Conservation (phyloP, 2,329 filamentous ascomycete species). For the Magnaporthiopsis poae region DNA sequence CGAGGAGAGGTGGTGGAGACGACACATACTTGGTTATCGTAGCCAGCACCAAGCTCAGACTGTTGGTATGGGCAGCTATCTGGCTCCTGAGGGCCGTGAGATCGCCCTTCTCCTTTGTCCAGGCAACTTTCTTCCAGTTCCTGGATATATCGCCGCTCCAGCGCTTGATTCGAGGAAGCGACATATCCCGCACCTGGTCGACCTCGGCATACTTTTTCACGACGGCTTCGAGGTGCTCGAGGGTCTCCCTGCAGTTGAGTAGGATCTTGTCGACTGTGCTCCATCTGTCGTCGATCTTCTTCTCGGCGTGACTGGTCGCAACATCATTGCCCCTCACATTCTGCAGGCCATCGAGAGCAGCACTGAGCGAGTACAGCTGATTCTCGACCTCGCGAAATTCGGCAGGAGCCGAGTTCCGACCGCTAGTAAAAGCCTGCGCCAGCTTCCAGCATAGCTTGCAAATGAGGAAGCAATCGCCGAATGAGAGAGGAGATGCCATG, state of each 20-base stretch:
- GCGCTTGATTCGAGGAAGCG: constrained; percentile 7
- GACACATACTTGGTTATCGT: constrained; percentile 9
- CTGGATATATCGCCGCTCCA: constrained; percentile 17
- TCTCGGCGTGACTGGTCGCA: not conserved
- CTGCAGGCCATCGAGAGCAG: constrained; percentile 14
- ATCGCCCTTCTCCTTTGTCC: constrained; percentile 21
- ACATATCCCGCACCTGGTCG: not conserved
- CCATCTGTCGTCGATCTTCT: not conserved
- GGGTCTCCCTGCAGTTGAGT: not conserved
- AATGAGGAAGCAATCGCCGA: constrained; percentile 21
- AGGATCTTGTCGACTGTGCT: not conserved
- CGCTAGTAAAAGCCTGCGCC: constrained; percentile 20
- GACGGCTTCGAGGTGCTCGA: not conserved
- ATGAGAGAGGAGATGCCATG: constrained; percentile 20
- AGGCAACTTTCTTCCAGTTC: constrained; percentile 22
- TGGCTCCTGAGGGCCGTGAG: constrained; percentile 16
- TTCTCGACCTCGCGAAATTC: constrained; percentile 23
- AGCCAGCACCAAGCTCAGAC: constrained; percentile 17
- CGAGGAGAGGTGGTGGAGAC: no score
- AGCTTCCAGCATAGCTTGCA: constrained; percentile 20
- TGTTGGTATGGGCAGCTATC: constrained; percentile 18
- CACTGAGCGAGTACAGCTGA: constrained; percentile 21
- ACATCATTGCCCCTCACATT: not conserved
- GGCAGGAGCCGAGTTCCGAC: constrained; percentile 20
- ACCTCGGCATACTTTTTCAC: not conserved